A percentile compares a stretch with the other conserved stretches of the same genome.
These are phyloP conservation scores for Claviceps lovelessii DNA, from an alignment of 2,329 filamentous ascomycete genomes.

Conservation along the genomic window DNA sequence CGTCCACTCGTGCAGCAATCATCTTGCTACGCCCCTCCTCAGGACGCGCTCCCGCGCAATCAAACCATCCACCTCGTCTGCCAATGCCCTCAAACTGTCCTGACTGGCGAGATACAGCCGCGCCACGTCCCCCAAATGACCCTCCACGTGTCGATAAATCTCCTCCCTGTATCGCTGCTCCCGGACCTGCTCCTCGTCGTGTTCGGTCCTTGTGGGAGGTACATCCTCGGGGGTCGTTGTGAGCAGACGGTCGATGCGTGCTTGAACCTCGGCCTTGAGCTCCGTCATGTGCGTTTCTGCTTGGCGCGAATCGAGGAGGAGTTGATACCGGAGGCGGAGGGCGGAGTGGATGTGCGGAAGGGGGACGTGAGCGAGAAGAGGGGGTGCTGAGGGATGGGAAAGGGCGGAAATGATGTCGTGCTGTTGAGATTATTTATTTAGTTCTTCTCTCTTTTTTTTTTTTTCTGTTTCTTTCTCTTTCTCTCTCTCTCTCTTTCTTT, in stretches of 20 bases:
- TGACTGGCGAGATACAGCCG: not conserved
- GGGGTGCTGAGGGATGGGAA: conserved; percentile 8
- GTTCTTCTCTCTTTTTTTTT: not conserved
- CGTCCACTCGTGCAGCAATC: not conserved
- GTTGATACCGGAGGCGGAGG: conserved; percentile 10
- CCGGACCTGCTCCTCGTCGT: not conserved
- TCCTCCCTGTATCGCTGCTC: conserved; percentile 3
- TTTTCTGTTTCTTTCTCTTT: too few relatives aligned
- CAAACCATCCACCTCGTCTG: conserved; percentile 4
- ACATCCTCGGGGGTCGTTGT: not conserved
- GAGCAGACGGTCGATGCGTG: not conserved
- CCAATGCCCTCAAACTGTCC: conserved; percentile 7
- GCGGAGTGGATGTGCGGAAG: conserved; percentile 6
- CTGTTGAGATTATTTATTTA: not conserved
- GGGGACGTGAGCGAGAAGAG: conserved; percentile 10
- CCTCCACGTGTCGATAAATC: conserved; percentile 14
- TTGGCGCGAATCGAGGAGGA: conserved; percentile 5
- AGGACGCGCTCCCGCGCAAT: not conserved
- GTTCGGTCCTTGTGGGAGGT: not conserved
- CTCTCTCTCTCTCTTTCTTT: too few relatives aligned
- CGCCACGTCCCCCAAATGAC: conserved; percentile 10
- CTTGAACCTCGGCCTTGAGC: not conserved
- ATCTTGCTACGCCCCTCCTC: not conserved
- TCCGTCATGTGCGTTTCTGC: not conserved
- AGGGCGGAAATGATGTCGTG: conserved; percentile 12